Conservation (phyloP, 306 rosid genomes). For the Dalbergia cochinchinensis region DNA sequence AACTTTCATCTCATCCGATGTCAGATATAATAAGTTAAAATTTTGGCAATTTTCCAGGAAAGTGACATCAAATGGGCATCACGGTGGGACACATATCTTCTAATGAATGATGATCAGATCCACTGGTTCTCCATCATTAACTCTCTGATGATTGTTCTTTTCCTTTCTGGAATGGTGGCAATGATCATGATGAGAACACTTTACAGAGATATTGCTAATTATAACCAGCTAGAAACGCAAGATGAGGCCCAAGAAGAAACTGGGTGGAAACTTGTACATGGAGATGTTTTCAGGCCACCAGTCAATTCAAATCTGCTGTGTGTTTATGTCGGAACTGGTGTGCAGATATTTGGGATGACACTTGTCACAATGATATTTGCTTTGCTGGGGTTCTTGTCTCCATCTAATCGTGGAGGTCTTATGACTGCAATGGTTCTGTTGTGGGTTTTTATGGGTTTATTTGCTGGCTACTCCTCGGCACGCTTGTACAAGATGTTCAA, state of each 20-base stretch:
- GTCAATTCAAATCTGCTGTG: constrained; percentile 88
- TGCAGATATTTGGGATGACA: constrained; percentile 94
- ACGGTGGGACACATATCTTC: constrained; percentile 99
- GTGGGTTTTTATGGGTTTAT: constrained; percentile 99
- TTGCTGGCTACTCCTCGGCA: constrained; percentile 96
- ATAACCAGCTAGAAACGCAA: constrained; percentile 97
- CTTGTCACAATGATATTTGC: constrained; percentile 99
- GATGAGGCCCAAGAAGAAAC: constrained; percentile 99
- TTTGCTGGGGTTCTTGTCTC: constrained; percentile 95
- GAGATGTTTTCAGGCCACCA: constrained; percentile 95
- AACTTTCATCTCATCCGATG: constrained; percentile 12
- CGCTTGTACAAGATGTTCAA: constrained; percentile 98
- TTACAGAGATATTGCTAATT: constrained; percentile 96
- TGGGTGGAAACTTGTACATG: constrained; percentile 99
- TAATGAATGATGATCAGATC: constrained; percentile 99
- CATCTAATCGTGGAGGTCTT: constrained; percentile 98
- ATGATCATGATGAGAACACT: constrained; percentile 99
- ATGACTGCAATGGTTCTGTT: constrained; percentile 99
- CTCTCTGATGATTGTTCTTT: constrained; percentile 98
- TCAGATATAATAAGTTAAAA: constrained; percentile 32
- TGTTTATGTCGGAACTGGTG: constrained; percentile 98
- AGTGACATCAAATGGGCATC: constrained; percentile 99
- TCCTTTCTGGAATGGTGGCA: constrained; percentile 99
- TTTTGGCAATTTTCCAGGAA: constrained; percentile 59
- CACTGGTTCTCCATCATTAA: constrained; percentile 99